phyloP scores from a whole-genome alignment of 495 filamentous ascomycete species.

The Podospora fimiseda region DNA sequence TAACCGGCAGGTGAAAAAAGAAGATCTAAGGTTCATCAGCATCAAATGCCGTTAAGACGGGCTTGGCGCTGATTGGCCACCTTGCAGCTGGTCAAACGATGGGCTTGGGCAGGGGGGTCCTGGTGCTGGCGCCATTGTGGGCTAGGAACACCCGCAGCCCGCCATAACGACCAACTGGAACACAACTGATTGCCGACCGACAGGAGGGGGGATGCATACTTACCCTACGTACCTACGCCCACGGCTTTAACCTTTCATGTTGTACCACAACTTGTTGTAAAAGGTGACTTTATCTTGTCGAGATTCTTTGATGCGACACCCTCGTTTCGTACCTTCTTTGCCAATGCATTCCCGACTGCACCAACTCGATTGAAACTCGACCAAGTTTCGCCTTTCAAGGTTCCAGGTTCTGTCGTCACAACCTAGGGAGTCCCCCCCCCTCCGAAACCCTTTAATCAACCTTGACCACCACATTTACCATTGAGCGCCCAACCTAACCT shows the following conservation, averaged over 20 bases:
- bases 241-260: background rate
- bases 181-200: background rate
- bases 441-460: background rate
- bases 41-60: background rate
- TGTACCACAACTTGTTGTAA: background rate
- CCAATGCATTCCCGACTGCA: background rate
- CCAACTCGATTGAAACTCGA: background rate
- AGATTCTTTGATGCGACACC: background rate
- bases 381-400: background rate
- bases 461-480: too few species aligned
- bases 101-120: background rate
- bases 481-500: too few species aligned
- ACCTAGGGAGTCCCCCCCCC: background rate
- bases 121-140: background rate
- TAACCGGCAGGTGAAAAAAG: background rate
- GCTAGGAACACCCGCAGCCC: constrained; percentile 1
- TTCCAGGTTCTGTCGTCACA: background rate
- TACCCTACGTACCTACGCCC: background rate
- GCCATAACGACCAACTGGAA: background rate
- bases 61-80: constrained; percentile 13
- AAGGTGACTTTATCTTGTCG: too few species aligned
- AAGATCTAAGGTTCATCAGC: background rate
- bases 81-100: constrained; percentile 1
- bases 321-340: background rate
- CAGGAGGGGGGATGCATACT: background rate